phyloP scores from a whole-genome alignment of 495 filamentous ascomycete species.

The Neurospora sp. region DNA sequence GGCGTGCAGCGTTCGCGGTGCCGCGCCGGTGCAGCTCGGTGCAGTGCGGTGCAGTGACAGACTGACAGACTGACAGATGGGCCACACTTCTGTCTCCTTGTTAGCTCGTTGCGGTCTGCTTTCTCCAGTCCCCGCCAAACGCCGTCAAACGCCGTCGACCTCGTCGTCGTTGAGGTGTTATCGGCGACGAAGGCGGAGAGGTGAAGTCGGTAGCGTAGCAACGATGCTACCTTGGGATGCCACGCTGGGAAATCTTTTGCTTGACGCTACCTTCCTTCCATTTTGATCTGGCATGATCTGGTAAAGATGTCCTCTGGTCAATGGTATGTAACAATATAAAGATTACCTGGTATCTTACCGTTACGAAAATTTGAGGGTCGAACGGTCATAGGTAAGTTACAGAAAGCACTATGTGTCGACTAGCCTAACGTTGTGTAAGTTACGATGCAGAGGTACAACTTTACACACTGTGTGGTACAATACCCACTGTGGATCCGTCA shows the following conservation, averaged over 20 bases:
- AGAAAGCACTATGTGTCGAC: neutral
- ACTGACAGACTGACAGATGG: neutral
- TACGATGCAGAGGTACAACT: neutral
- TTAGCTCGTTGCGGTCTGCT: neutral
- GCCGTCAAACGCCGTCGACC: neutral
- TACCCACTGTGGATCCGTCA: neutral
- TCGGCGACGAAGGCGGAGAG: neutral
- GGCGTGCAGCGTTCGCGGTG: neutral
- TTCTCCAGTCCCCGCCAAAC: neutral
- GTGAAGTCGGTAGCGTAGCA: neutral
- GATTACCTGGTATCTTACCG: neutral
- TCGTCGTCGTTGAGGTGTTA: neutral
- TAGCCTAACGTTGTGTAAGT: neutral
- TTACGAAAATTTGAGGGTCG: neutral
- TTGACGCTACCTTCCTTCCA: neutral
- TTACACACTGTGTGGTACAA: neutral
- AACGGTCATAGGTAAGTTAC: neutral
- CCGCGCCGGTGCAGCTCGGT: neutral
- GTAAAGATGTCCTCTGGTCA: neutral
- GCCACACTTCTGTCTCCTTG: neutral
- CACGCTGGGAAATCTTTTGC: neutral
- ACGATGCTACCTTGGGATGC: neutral
- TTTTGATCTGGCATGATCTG: neutral
- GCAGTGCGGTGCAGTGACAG: neutral
- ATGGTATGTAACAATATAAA: neutral